Evolutionary conservation across 1,284 basidiomycete genomes (phyloP).

Genomic region (Ganoderma boninense): DNA sequence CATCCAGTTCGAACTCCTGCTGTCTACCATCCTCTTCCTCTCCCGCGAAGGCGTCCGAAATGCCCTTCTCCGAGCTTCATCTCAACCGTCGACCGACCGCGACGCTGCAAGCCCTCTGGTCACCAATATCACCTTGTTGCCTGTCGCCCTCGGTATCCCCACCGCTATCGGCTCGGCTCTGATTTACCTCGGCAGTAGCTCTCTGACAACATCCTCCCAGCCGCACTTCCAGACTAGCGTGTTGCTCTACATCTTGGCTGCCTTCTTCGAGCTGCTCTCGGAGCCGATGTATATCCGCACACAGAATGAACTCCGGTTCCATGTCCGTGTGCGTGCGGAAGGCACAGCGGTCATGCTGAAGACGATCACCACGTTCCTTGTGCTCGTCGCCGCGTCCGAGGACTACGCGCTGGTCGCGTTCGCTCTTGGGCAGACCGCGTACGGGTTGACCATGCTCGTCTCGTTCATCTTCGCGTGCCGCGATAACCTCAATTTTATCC

Average conservation of each 20-base stretch:
- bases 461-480: slow-evolving; percentile 41
- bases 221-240: slow-evolving; percentile 72
- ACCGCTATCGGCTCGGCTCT: slow-evolving; percentile 39
- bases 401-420: slow-evolving; percentile 80
- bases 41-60: slow-evolving; percentile 92
- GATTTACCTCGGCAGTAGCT: slow-evolving; percentile 41
- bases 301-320: slow-evolving; percentile 72
- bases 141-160: slow-evolving; percentile 43
- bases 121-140: slow-evolving; percentile 44
- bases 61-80: slow-evolving; percentile 65
- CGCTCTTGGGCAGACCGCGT: slow-evolving; percentile 81
- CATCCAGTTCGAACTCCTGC: slow-evolving; percentile 87
- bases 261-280: slow-evolving; percentile 78
- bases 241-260: slow-evolving; percentile 74
- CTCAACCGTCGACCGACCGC: slow-evolving; percentile 7
- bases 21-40: slow-evolving; percentile 91
- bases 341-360: slow-evolving; percentile 83
- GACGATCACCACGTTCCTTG: slow-evolving; percentile 72
- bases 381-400: slow-evolving; percentile 61
- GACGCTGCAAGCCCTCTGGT: slow-evolving; percentile 24
- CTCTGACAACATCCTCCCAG: slow-evolving; percentile 52
- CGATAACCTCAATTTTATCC: slow-evolving; percentile 31
- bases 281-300: slow-evolving; percentile 89
- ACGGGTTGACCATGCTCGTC: slow-evolving; percentile 54
- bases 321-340: slow-evolving; percentile 82